Evolutionary conservation across 352 stramenopile species (phyloP).

Genomic region (Phytophthora lateralis): DNA sequence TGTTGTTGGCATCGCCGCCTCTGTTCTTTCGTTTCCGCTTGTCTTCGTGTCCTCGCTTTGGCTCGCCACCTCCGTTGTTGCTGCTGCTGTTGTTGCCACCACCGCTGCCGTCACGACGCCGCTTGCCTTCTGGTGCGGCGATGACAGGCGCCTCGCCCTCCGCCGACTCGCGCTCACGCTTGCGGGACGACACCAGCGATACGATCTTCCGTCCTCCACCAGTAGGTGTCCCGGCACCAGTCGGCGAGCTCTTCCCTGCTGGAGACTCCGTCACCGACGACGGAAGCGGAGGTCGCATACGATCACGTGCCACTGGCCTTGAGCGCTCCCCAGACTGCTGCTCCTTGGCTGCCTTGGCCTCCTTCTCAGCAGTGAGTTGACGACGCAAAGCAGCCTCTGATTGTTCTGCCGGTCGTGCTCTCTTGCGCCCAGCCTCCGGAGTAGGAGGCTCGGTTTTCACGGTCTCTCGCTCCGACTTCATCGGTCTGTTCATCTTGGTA

Average conservation of each 20-base stretch:
- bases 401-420: slow-evolving; percentile 55
- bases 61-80: slow-evolving; percentile 21
- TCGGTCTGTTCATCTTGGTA: slow-evolving; percentile 13
- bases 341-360: slow-evolving; percentile 44
- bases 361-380: slow-evolving; percentile 78
- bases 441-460: slow-evolving; percentile 26
- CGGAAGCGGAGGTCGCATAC: slow-evolving; percentile 33
- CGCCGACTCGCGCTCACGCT: slow-evolving; percentile 62
- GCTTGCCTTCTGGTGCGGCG: slow-evolving; percentile 43
- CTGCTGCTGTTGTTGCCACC: slow-evolving; percentile 5
- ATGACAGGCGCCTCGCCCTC: slow-evolving; percentile 18
- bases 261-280: slow-evolving; percentile 15
- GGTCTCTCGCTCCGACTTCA: slow-evolving; percentile 25
- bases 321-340: slow-evolving; percentile 29
- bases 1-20: slow-evolving; percentile 34
- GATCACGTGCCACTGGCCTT: slow-evolving; percentile 29
- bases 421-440: slow-evolving; percentile 41
- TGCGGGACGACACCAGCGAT: slow-evolving; percentile 74
- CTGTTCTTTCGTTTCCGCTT: slow-evolving; percentile 64
- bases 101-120: slow-evolving; percentile 46
- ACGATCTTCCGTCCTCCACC: slow-evolving; percentile 67
- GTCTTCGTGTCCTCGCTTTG: slow-evolving; percentile 46
- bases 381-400: slow-evolving; percentile 71
- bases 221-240: slow-evolving; percentile 29
- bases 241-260: slow-evolving; percentile 8